Base-by-base conservation (phyloP, 202 grass and related monocot genomes). In the Alloteropsis angusta region DNA sequence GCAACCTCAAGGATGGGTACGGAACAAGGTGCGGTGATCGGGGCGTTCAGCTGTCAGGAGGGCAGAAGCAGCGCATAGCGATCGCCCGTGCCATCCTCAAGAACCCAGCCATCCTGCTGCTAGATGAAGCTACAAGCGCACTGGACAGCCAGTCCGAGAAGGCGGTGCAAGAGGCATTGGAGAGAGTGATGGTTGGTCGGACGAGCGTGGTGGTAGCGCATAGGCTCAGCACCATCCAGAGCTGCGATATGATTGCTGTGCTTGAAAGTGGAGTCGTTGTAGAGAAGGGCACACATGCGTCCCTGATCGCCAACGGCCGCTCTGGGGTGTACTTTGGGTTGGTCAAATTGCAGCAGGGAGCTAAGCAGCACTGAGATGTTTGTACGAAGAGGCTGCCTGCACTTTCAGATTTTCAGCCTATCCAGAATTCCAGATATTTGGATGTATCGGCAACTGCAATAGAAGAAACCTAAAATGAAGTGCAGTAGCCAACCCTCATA, bases 171-270 rank as follows among this genome's bases (percentile, higher is more conserved):
- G 94, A 93, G 59, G 94, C 91, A 44, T 39, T 97, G 41, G 94
- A 93, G 23, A 77, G 82, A 45, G 82, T 97, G 67, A 93, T 93
- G 86, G 84, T 93, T 18, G 86, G 93, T 25, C 74, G 90, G 83
- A 97, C 88, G 0, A 97, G 88, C 18, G 84, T 93, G 13, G 90
- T 97, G 30, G 90, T 93, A 52, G 93, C 93, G 14, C 93, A 97
- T 68, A 89, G 90, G 79, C 85, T 97, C 71, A 91, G 88, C 65
- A 97, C 93, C 12, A 56, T 93, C 38, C 86, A 85, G 65, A 85
- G 81, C 35, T 97, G 90, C 8, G 82, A 97, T 42, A 55, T 82
- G 48, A 97, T 97, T 30, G 85, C 88, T 5, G 88, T 93, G 70
- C 72, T 97, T 0, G 84, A 93, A 39, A 91, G 89, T 60, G 90